A percentile compares a stretch with the other conserved stretches of the same genome.
Conservation (phyloP, 164 flowering plant species). For the Buxus sempervirens region DNA sequence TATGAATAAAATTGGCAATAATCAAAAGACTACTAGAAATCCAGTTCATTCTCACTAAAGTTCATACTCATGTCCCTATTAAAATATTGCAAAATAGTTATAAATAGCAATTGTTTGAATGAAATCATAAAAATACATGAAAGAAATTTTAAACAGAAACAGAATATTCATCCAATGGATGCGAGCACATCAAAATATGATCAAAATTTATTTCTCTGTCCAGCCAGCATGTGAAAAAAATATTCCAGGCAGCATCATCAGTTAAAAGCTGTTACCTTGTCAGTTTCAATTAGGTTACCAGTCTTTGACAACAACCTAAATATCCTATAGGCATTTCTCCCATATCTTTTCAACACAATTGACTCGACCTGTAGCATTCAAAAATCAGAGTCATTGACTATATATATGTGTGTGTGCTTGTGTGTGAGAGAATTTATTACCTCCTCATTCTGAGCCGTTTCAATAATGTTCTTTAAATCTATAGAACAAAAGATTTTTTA, state of each 20-base stretch:
- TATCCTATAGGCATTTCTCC: conserved; percentile 62
- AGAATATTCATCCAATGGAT: too few species aligned
- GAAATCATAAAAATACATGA: too few species aligned
- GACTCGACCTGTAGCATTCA: conserved; percentile 63
- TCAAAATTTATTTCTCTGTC: background rate
- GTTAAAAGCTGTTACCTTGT: conserved; percentile 44
- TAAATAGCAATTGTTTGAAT: too few species aligned
- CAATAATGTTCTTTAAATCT: conserved; percentile 66
- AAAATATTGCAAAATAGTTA: too few species aligned
- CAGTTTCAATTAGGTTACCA: conserved; percentile 47
- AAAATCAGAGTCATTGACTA: background rate
- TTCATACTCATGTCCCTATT: too few species aligned
- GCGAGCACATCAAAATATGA: too few species aligned
- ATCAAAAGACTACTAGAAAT: too few species aligned
- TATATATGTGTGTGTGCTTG: background rate
- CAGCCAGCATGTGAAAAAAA: background rate
- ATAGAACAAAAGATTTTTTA: conserved; percentile 13
- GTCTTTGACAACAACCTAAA: conserved; percentile 56
- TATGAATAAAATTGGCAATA: too few species aligned
- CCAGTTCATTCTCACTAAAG: too few species aligned
- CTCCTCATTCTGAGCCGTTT: conserved; percentile 66
- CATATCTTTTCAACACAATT: conserved; percentile 65
- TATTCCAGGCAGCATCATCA: background rate
- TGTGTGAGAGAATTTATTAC: conserved; percentile 27
- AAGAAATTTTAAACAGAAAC: too few species aligned